Conservation (phyloP, 345 rosid genomes). For the Mallotus nudiflorus region DNA sequence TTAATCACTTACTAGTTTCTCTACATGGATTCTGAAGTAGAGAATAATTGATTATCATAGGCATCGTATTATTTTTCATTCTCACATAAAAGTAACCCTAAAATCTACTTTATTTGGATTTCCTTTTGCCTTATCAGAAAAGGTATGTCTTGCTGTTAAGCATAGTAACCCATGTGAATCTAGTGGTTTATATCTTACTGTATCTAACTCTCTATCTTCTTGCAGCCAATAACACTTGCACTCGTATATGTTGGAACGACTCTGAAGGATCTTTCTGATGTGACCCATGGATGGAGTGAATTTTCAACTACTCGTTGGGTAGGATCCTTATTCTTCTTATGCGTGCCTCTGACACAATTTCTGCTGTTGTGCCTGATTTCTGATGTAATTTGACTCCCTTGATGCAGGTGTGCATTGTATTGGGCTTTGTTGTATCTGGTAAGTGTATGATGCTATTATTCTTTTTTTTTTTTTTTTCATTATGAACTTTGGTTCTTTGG, state of each 20-base stretch:
- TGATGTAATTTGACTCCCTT: constrained; percentile 4
- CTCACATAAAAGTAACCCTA: neutral
- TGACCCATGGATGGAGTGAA: constrained; percentile 94
- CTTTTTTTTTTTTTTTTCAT: neutral
- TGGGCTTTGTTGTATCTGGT: constrained; percentile 81
- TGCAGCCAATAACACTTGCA: constrained; percentile 91
- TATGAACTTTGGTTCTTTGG: no score
- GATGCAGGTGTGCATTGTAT: constrained; percentile 65
- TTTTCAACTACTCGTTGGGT: constrained; percentile 91
- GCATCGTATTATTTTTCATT: no score
- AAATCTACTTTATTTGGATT: no score
- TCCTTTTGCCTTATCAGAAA: no score
- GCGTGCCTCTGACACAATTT: neutral
- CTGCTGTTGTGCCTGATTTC: constrained; percentile 23
- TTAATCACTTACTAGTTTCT: no score
- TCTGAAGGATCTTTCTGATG: constrained; percentile 96
- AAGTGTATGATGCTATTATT: constrained; percentile 31
- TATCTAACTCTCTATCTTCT: constrained; percentile 25
- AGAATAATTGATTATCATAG: no score
- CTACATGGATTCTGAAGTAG: neutral
- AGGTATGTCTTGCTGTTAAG: no score
- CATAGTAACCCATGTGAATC: neutral
- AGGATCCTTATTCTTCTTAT: constrained; percentile 19
- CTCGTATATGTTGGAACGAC: constrained; percentile 94
- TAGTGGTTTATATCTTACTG: constrained; percentile 5